Percentiles rank a stretch among this genome's conserved stretches.
Evolutionary conservation across 2,329 filamentous ascomycete genomes (phyloP).

Genomic region (Saccharata proteae): DNA sequence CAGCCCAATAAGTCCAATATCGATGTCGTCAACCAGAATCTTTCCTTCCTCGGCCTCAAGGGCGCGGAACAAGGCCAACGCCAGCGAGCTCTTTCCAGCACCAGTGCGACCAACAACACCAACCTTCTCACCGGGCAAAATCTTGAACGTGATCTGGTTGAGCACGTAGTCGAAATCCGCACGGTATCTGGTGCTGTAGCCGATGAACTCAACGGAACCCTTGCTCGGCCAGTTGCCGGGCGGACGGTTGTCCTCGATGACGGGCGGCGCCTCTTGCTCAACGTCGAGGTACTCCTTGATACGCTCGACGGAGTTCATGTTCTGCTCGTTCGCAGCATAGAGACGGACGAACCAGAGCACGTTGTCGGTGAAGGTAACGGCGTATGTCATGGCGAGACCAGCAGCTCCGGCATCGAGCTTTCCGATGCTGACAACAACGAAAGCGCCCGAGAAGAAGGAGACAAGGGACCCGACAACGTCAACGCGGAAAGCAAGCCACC

Average conservation of each 20-base stretch:
- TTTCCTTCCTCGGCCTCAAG: conserved; percentile 82
- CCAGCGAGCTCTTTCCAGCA: conserved; percentile 91
- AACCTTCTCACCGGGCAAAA: conserved; percentile 78
- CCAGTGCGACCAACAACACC: conserved; percentile 93
- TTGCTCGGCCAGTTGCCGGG: conserved; percentile 71
- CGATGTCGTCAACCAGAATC: conserved; percentile 83
- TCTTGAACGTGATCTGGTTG: conserved; percentile 72
- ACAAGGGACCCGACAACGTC: conserved; percentile 85
- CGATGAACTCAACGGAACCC: conserved; percentile 74
- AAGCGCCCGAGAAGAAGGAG: conserved; percentile 83
- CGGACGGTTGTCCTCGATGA: conserved; percentile 69
- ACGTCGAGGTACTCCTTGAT: conserved; percentile 96
- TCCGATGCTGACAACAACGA: conserved; percentile 74
- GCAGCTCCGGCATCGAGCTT: conserved; percentile 81
- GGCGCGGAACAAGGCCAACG: conserved; percentile 83
- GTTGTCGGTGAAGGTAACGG: conserved; percentile 93
- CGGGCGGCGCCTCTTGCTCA: conserved; percentile 74
- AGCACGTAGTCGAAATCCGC: conserved; percentile 79
- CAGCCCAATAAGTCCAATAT: conserved; percentile 82
- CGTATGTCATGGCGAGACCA: conserved; percentile 88
- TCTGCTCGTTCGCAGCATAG: conserved; percentile 93
- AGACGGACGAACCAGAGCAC: conserved; percentile 91
- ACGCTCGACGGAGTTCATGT: conserved; percentile 98
- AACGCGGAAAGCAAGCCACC: conserved; percentile 89
- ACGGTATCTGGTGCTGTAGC: conserved; percentile 79